Conservation (phyloP, 805 yeast species). For the Sugiyamaella valdiviana region DNA sequence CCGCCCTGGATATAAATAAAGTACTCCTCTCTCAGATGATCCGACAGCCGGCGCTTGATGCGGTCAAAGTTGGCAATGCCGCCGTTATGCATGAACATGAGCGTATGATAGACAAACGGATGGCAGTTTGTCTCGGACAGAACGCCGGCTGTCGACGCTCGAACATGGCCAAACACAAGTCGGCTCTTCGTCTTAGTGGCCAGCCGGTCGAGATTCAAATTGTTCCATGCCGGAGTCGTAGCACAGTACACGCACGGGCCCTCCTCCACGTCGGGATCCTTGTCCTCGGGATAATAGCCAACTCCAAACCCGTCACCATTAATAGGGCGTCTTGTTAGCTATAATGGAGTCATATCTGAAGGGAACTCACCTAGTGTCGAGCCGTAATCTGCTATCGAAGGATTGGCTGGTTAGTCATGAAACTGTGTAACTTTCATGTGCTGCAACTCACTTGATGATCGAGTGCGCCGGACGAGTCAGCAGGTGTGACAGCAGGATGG, state of each 20-base stretch:
- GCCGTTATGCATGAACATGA: slow-evolving; percentile 98
- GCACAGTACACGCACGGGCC: slow-evolving; percentile 93
- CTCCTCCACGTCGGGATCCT: slow-evolving; percentile 44
- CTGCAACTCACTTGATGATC: slow-evolving; percentile 57
- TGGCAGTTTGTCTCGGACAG: slow-evolving; percentile 94
- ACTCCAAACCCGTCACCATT: slow-evolving; percentile 99
- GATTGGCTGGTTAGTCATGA: slow-evolving; percentile 48
- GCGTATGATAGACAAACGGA: slow-evolving; percentile 80
- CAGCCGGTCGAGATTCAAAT: slow-evolving; percentile 75
- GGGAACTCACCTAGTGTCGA: slow-evolving; percentile 49
- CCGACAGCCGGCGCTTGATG: slow-evolving; percentile 67
- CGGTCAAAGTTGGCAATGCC: slow-evolving; percentile 58
- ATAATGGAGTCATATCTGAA: too few species aligned
- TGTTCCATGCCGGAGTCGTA: slow-evolving; percentile 96
- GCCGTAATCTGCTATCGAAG: slow-evolving; percentile 79
- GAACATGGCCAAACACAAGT: slow-evolving; percentile 87
- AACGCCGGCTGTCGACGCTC: slow-evolving; percentile 95
- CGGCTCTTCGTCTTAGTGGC: slow-evolving; percentile 82
- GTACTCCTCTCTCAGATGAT: slow-evolving; percentile 72
- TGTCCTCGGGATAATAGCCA: slow-evolving; percentile 68
- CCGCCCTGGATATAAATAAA: slow-evolving; percentile 82
- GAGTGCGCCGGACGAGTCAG: slow-evolving; percentile 95
- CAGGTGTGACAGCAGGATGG: slow-evolving; percentile 76
- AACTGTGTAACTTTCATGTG: neutral
- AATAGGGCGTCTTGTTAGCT: slow-evolving; percentile 67